Percentiles rank a stretch among this genome's conserved stretches.
phyloP scores from a whole-genome alignment of 371 early-diverging fungal genomes.

The Zychaea mexicana region DNA sequence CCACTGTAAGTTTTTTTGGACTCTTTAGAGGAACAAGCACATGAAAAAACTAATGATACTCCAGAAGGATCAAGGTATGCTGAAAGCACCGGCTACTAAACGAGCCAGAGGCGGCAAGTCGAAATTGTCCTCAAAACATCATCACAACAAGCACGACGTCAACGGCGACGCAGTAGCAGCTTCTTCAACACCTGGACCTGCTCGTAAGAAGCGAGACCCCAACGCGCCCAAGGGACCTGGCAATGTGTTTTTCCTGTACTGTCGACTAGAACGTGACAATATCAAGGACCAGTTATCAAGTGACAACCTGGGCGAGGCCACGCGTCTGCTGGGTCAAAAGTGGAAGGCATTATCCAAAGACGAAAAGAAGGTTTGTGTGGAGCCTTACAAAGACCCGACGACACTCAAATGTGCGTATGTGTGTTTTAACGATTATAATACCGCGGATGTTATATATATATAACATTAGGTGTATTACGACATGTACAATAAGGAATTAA shows the following conservation, averaged over 20 bases:
- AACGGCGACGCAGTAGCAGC: no score
- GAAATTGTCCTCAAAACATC: background rate
- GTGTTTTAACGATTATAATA: no score
- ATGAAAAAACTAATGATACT: background rate
- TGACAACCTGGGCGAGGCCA: conserved; percentile 46
- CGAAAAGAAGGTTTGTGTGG: conserved; percentile 41
- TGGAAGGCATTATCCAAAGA: conserved; percentile 49
- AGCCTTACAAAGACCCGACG: no score
- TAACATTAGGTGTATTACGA: conserved; percentile 48
- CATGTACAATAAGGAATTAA: conserved; percentile 44
- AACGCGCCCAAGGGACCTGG: conserved; percentile 66
- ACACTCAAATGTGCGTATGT: no score
- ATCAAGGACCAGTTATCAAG: conserved; percentile 54
- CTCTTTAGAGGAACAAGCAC: background rate
- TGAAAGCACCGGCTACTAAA: conserved; percentile 1
- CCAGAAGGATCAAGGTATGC: background rate
- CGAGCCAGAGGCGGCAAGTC: background rate
- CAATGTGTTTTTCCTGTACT: conserved; percentile 65
- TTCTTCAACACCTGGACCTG: background rate
- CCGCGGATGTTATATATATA: no score
- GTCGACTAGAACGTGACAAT: conserved; percentile 54
- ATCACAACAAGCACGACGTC: background rate
- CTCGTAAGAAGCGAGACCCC: conserved; percentile 52
- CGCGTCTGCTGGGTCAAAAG: conserved; percentile 44
- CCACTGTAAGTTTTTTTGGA: background rate